A percentile compares a stretch with the other conserved stretches of the same genome.
These are phyloP conservation scores for Colletotrichum sp. DNA, from an alignment of 2,329 filamentous ascomycete species.

Conservation along the genomic window DNA sequence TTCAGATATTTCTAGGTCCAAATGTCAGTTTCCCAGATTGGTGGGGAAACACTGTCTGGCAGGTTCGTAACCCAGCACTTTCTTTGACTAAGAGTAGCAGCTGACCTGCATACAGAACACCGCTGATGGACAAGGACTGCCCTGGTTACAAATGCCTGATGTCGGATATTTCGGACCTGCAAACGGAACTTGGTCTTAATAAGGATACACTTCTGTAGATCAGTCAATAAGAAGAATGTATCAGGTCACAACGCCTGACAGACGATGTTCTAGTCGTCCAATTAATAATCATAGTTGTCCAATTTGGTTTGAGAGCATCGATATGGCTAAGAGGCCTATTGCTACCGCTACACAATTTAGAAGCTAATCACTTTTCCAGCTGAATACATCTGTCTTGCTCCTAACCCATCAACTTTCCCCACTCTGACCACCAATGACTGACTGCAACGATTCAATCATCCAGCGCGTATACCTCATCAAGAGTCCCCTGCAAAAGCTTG, in stretches of 20 bases:
- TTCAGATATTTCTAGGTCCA: slow-evolving; percentile 43
- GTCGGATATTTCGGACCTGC: slow-evolving; percentile 14
- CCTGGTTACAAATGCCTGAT: background rate
- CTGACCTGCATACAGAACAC: background rate
- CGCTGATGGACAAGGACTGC: background rate
- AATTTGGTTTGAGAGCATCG: background rate
- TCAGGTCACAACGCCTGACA: accelerated
- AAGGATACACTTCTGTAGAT: accelerated
- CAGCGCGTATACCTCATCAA: background rate
- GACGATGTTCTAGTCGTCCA: background rate
- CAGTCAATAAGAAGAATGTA: accelerated
- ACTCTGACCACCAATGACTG: accelerated
- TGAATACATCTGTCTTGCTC: background rate
- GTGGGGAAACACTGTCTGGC: slow-evolving; percentile 51
- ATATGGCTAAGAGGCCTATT: background rate
- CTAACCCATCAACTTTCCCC: accelerated
- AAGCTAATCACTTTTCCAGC: accelerated
- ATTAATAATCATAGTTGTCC: background rate
- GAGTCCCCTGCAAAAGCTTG: background rate
- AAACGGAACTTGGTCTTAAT: slow-evolving; percentile 10
- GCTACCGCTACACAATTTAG: background rate
- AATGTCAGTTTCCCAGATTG: slow-evolving; percentile 50
- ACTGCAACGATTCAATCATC: background rate
- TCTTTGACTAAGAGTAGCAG: background rate
- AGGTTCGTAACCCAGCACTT: background rate